Conservation (phyloP, 2,329 filamentous ascomycete genomes). For the Cercospora sp. region DNA sequence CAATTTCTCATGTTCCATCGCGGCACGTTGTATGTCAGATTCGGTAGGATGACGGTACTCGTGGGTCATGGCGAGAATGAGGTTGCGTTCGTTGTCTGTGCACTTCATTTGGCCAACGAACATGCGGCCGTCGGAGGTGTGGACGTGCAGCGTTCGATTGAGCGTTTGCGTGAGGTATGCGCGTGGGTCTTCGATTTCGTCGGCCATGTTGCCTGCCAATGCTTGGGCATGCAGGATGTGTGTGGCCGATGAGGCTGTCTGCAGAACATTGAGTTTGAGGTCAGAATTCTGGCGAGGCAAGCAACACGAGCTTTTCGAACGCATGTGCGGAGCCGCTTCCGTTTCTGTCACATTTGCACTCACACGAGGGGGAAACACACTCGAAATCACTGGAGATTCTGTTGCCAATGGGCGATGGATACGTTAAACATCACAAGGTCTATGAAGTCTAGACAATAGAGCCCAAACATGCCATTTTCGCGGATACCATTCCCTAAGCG, state of each 20-base stretch:
- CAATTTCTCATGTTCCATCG: constrained; percentile 36
- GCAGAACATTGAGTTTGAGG: not conserved
- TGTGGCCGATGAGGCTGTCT: not conserved
- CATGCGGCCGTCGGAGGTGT: constrained; percentile 79
- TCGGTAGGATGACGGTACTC: constrained; percentile 76
- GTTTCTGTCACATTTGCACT: not conserved
- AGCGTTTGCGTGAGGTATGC: constrained; percentile 38
- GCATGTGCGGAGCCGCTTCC: not conserved
- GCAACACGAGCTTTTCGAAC: not conserved
- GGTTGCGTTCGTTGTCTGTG: constrained; percentile 81
- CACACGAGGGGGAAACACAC: not conserved
- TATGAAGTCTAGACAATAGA: not conserved
- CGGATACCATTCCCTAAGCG: not conserved
- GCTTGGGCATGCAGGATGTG: not conserved
- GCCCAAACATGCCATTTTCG: not conserved
- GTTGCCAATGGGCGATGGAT: not conserved
- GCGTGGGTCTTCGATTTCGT: constrained; percentile 23
- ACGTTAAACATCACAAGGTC: not conserved
- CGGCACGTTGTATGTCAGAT: constrained; percentile 45
- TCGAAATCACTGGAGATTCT: not conserved
- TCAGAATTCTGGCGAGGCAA: not conserved
- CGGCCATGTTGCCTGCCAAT: constrained; percentile 11
- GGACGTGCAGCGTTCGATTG: constrained; percentile 71
- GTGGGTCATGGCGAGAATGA: constrained; percentile 81
- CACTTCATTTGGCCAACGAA: constrained; percentile 93